Evolutionary conservation across 441 rosid species (phyloP), one percentile per base, ranked within the genome.

Genomic region (Euphorbia corollata): DNA sequence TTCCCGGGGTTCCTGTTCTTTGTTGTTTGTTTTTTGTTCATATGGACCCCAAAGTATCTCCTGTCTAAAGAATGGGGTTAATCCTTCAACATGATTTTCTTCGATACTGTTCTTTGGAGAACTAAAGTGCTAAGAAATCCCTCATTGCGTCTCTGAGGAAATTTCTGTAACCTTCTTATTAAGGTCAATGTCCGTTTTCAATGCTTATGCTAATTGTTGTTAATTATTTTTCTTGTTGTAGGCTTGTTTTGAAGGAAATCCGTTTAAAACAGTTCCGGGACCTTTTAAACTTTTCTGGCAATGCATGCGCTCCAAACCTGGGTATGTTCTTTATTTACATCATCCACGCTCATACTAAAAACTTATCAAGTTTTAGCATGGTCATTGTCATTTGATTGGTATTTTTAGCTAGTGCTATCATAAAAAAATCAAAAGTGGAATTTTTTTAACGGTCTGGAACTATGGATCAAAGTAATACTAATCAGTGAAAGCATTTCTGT

Each of bases 261-360:
- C 99, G 20, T 91, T 93, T 71, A 89, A 89, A 91, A 91, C 96
- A 0, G 89, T 91, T 75, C 99, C 99, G 5, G 99, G 99, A 70
- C 96, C 96, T 65, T 93, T 91, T 60, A 89, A 93, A 74, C 88
- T 93, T 63, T 91, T 93, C 69, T 91, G 89, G 86, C 75, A 55
- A 62, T 93, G 99, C 81, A 91, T 93, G 96, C 90, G 93, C 59
- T 93, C 99, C 24, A 89, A 93, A 80, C 97, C 96, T n/a, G 96
- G 97, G 99, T 91, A 80, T 51, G 86, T 76, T 48, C 64, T 8
- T 27, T 43, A 8, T 55, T 45, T 69, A 8, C 45, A 22, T 22
- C 53, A 8, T 32, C 47, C 7, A 2, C 19, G 9, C 32, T 23
- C 18, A n/a, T 43, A 41, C 36, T 53, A 57, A 23, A 5, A 20